phyloP scores from a whole-genome alignment of 495 filamentous ascomycete genomes.

The Elasticomyces elasticus region DNA sequence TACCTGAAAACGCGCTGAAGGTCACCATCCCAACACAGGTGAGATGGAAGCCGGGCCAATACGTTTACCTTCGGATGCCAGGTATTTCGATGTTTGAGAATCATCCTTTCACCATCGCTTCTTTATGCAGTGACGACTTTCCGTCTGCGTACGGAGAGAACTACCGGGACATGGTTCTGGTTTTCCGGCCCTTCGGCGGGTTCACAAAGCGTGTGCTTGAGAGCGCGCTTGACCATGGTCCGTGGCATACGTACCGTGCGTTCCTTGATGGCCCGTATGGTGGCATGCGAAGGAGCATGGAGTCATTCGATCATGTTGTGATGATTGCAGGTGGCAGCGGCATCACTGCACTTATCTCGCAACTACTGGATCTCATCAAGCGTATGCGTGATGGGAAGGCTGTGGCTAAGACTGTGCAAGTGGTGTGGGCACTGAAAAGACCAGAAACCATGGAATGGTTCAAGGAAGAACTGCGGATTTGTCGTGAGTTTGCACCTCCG shows the following conservation, averaged over 20 bases:
- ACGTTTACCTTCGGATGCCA: constrained; percentile 88
- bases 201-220: constrained; percentile 75
- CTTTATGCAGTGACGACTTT: constrained; percentile 76
- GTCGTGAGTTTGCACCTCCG: constrained; percentile 71
- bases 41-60: constrained; percentile 88
- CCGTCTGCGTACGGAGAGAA: constrained; percentile 78
- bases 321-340: constrained; percentile 90
- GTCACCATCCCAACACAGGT: constrained; percentile 87
- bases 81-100: constrained; percentile 82
- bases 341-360: constrained; percentile 85
- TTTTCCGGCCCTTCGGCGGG: constrained; percentile 82
- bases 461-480: constrained; percentile 85
- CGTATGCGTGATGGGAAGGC: constrained; percentile 89
- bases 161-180: constrained; percentile 77
- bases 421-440: constrained; percentile 84
- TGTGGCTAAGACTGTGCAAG: constrained; percentile 77
- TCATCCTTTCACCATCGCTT: constrained; percentile 92
- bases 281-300: constrained; percentile 81
- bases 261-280: constrained; percentile 92
- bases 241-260: constrained; percentile 77
- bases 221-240: constrained; percentile 67
- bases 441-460: constrained; percentile 97
- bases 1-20: constrained; percentile 86
- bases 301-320: constrained; percentile 86
- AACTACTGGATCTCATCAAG: constrained; percentile 84